phyloP scores from a whole-genome alignment of 164 flowering plant species.

The Paratinospora sagittata region DNA sequence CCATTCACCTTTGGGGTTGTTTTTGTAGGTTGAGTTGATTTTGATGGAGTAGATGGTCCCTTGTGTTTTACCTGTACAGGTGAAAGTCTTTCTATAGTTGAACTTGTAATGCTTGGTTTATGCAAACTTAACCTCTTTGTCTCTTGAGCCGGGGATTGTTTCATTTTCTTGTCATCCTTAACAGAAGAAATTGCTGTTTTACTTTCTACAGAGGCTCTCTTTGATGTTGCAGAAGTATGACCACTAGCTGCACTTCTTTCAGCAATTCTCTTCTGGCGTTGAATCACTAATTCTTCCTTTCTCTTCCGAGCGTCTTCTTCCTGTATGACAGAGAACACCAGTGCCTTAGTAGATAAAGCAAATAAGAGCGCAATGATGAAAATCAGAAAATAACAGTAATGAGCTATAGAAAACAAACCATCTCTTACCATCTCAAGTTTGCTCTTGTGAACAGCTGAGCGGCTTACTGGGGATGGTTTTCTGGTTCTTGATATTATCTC shows the following conservation, averaged over 20 bases:
- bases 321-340: constrained; percentile 25
- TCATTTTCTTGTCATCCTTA: constrained; percentile 33
- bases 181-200: constrained; percentile 21
- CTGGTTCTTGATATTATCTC: constrained; percentile 38
- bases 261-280: constrained; percentile 84
- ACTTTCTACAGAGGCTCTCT: constrained; percentile 22
- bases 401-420: neutral
- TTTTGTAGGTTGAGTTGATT: constrained; percentile 31
- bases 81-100: constrained; percentile 65
- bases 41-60: constrained; percentile 23
- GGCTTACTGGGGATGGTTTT: constrained; percentile 38
- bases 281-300: constrained; percentile 55
- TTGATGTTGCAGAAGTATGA: constrained; percentile 24
- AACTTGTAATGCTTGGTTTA: constrained; percentile 43
- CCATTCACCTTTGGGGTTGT: constrained; percentile 32
- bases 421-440: constrained; percentile 57
- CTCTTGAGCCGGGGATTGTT: constrained; percentile 27
- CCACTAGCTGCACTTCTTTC: constrained; percentile 65
- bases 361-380: neutral
- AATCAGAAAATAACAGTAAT: neutral
- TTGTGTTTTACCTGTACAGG: constrained; percentile 36
- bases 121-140: constrained; percentile 23
- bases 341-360: neutral
- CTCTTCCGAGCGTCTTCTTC: constrained; percentile 75
- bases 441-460: constrained; percentile 37